A percentile compares a stretch with the other conserved stretches of the same genome.
Evolutionary conservation across 106 monocot genomes (phyloP).

Genomic region (Narthecium ossifragum): DNA sequence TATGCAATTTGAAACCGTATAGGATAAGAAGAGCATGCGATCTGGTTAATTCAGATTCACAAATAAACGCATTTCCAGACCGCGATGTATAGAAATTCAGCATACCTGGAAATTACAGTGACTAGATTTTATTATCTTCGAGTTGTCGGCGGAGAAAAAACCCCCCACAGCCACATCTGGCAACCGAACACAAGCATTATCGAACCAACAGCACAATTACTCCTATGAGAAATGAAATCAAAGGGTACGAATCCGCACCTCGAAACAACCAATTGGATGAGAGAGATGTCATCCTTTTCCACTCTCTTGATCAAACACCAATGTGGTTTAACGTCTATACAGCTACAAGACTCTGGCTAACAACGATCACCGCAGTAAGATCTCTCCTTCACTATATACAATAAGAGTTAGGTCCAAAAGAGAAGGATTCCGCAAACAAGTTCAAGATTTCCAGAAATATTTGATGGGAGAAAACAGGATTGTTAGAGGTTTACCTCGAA

Average conservation of each 20-base stretch:
- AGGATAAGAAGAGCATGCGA: too few relatives aligned
- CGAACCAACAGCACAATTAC: background rate
- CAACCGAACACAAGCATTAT: background rate
- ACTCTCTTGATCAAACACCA: background rate
- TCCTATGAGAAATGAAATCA: background rate
- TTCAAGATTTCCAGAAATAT: too few relatives aligned
- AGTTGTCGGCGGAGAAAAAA: background rate
- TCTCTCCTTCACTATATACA: background rate
- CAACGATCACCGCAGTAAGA: background rate
- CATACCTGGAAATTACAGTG: background rate
- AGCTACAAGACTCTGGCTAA: background rate
- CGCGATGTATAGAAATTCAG: background rate
- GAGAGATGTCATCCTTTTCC: background rate
- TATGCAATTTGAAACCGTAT: too few relatives aligned
- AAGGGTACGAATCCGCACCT: background rate
- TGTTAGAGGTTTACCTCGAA: too few relatives aligned
- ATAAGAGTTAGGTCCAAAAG: background rate
- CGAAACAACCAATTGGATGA: background rate
- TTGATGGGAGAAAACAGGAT: too few relatives aligned
- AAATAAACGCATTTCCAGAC: background rate
- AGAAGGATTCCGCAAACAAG: background rate
- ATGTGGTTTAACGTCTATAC: too few relatives aligned
- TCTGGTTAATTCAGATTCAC: background rate
- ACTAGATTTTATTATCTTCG: background rate
- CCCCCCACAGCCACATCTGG: background rate